These are phyloP conservation scores for Yarrowia phangngaensis DNA, from an alignment of 805 yeast genomes.

Conservation along the genomic window DNA sequence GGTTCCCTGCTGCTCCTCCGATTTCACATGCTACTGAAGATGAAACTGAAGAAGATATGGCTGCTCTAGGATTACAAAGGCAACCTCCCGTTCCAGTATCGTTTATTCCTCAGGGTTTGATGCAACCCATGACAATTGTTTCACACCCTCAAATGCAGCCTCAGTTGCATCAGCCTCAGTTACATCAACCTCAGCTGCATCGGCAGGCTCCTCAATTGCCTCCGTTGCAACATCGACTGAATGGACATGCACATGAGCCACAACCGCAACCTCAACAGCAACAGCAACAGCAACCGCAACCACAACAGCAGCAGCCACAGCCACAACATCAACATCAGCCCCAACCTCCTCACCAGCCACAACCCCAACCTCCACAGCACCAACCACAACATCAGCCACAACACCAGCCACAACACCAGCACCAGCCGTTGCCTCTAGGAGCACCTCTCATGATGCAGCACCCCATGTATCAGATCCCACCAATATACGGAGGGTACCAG, in stretches of 20 bases:
- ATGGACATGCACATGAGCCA: no score
- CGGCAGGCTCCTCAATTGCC: background rate
- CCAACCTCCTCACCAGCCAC: background rate
- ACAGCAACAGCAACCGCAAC: conserved; percentile 2
- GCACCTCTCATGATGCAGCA: conserved; percentile 24
- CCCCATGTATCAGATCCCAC: conserved; percentile 24
- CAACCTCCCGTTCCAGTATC: conserved; percentile 3
- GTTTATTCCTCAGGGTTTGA: conserved; percentile 1
- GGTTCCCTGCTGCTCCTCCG: conserved; percentile 79
- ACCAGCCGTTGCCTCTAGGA: conserved; percentile 12
- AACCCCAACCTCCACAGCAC: background rate
- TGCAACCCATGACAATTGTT: conserved; percentile 3
- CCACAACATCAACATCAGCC: conserved; percentile 1
- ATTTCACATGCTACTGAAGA: conserved; percentile 60
- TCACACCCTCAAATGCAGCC: background rate
- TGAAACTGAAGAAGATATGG: conserved; percentile 73
- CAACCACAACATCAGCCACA: background rate
- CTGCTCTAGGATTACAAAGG: conserved; percentile 51
- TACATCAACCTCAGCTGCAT: background rate
- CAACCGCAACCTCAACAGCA: no score
- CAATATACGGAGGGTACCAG: conserved; percentile 23
- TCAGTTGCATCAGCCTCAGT: conserved; percentile 2
- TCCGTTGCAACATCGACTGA: background rate
- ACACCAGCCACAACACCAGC: conserved; percentile 2
- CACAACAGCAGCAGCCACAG: background rate